A percentile compares a stretch with the other conserved stretches of the same genome.
These are phyloP conservation scores for Erysimum cheiranthoides DNA, from an alignment of 345 rosid genomes.

Conservation along the genomic window DNA sequence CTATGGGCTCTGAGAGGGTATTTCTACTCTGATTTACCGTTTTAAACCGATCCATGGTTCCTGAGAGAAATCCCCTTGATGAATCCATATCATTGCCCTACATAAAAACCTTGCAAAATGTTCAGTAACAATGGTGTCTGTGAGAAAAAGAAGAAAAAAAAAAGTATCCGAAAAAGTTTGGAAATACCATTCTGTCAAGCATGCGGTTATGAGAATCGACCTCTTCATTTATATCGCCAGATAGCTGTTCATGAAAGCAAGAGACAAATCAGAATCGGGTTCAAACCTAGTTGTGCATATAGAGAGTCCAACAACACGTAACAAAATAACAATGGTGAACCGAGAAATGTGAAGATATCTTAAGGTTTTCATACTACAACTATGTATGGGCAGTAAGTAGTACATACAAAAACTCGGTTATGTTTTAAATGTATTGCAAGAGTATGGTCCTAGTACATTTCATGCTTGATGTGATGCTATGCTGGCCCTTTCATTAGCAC, in stretches of 20 bases:
- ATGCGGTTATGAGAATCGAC: conserved; percentile 81
- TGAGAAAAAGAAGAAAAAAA: background rate
- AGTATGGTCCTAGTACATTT: background rate
- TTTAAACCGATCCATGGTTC: conserved; percentile 96
- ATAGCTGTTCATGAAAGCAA: conserved; percentile 55
- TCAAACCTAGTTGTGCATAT: background rate
- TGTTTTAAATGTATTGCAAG: background rate
- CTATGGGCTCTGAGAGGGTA: background rate
- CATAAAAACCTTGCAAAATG: conserved; percentile 31
- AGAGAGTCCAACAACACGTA: background rate
- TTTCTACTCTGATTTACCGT: conserved; percentile 54
- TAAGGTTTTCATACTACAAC: background rate
- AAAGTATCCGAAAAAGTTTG: background rate
- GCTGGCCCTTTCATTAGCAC: background rate
- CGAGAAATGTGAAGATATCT: background rate
- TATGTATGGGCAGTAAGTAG: background rate
- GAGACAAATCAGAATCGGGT: conserved; percentile 11
- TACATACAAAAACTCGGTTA: background rate
- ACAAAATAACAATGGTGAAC: too few relatives aligned
- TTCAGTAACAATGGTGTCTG: conserved; percentile 29
- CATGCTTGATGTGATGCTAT: background rate
- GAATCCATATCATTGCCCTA: conserved; percentile 98
- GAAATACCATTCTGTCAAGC: conserved; percentile 85
- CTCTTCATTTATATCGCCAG: conserved; percentile 91
- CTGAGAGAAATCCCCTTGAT: conserved; percentile 85